Base-by-base conservation (phyloP, 768 basidiomycete genomes). In the Daedaleopsis sinensis region DNA sequence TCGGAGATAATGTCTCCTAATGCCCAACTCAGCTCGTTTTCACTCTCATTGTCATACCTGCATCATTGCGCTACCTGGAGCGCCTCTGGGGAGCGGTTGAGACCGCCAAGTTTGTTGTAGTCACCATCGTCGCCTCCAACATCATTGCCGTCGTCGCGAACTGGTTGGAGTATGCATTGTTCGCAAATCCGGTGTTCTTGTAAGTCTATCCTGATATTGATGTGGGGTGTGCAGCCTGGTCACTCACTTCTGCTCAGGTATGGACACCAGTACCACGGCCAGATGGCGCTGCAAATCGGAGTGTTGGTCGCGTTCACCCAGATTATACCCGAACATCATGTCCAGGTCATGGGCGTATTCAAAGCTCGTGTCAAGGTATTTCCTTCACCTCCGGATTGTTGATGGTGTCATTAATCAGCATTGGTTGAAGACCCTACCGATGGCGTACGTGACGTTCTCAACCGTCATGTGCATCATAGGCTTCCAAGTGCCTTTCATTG, bases 281-380 rank as follows among this genome's bases (percentile, higher is more conserved):
- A 95, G 75, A 94, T 91, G 83, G 91, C 93, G 6, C 80, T 99
- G 19, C 93, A 97, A 69, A 89, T 88, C 53, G 90, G 89, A 2
- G 80, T 96, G 63, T 80, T 99, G 38, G 97, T 99, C 57, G 96
- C 96, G 7, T 98, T 98, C 76, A 98, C 96, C 4, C 97, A 99
- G 74, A 76, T 97, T 57, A 98, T 98, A 67, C 96, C 96, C 36
- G 97, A 99, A 75, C 96, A 99, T 70, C 96, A 98, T 75, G 88
- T 99, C 15, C 97, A 98, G 73, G 70, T 98, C 18, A 80, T 98
- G 61, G 94, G 95, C 37, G 76, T 93, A 49, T 70, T 94, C 65
- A 93, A 87, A 74, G 82, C 90, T 50, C 86, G 94, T 58, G 96
- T 98, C 67, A 99, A 98, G 86, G 96, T 92, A 44, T 11, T 3